Evolutionary conservation across 2,329 filamentous ascomycete genomes (phyloP), one percentile per base, ranked within the genome.

Genomic region (Xylariaceae sp.): DNA sequence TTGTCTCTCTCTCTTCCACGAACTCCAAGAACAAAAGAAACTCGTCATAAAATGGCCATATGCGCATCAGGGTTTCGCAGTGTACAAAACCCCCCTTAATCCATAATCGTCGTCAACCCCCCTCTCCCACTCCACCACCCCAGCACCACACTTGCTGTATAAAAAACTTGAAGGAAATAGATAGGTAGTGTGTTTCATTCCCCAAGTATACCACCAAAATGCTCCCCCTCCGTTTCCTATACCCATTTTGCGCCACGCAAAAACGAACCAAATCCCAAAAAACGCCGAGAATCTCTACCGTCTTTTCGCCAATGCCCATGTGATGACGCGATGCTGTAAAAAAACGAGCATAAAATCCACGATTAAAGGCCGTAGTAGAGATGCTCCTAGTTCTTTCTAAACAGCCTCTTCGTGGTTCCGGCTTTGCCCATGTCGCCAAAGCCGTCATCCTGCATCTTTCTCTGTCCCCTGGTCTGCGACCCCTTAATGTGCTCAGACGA

Each of bases 351-450:
- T 18, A 50, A 35, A 51, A 11, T 6, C 48, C 30, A 50, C 23
- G n/a, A 51, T 47, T 50, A 63, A 37, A 23, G 52, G 58, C 56
- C 55, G 59, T 65, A 68, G 58, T 65, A 68, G 37, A 70, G 66
- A 62, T 68, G 62, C 58, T 60, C 68, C 68, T 74, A 69, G 48
- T 67, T 71, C 73, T 79, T 80, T 68, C 85, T 79, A 68, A 89
- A 90, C 54, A 92, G 71, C 66, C 89, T 81, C 76, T 88, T 88
- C 13, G 89, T 92, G 6, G 82, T 83, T 1, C 89, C 88, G 4
- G 87, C 85, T 71, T 83, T 89, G 50, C 88, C 87, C 65, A 92
- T 74, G 64, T 90, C 87, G 17, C 86, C 87, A 73, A 91, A 89
- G 51, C 79, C 74, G 66, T 69, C 70, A 34, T 75, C 70, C 61